phyloP scores from a whole-genome alignment of 2,329 filamentous ascomycete genomes.

The Ophiocordyceps camponoti-leonardi region DNA sequence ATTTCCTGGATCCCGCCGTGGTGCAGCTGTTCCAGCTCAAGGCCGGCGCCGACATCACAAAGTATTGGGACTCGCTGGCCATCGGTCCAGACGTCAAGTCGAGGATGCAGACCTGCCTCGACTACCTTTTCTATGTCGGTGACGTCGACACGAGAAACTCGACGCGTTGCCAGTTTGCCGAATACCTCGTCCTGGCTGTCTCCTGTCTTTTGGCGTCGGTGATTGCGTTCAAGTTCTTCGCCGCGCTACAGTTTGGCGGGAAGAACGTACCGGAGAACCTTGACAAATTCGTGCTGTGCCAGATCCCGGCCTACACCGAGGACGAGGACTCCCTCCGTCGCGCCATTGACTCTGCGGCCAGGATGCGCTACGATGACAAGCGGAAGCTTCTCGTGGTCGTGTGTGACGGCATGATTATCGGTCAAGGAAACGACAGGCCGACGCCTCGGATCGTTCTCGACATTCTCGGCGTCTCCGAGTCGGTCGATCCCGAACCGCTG shows the following conservation, averaged over 20 bases:
- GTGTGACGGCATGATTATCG: constrained; percentile 99
- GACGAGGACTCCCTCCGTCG: constrained; percentile 94
- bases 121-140: constrained; percentile 90
- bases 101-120: constrained; percentile 66
- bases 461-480: constrained; percentile 87
- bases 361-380: constrained; percentile 97
- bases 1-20: constrained; percentile 71
- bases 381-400: constrained; percentile 85
- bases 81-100: constrained; percentile 37
- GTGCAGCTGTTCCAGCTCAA: constrained; percentile 60
- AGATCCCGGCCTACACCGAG: constrained; percentile 95
- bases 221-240: constrained; percentile 91
- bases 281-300: constrained; percentile 96
- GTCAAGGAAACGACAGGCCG: constrained; percentile 90
- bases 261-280: constrained; percentile 91
- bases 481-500: constrained; percentile 83
- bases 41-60: constrained; percentile 64
- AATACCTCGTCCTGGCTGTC: constrained; percentile 76
- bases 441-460: constrained; percentile 93
- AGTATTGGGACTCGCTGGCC: constrained; percentile 59
- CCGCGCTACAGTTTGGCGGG: constrained; percentile 79
- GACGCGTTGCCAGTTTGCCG: constrained; percentile 65
- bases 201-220: constrained; percentile 65
- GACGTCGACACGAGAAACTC: constrained; percentile 86
- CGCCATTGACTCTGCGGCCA: constrained; percentile 87